phyloP scores from a whole-genome alignment of 257 asterid species.

The Solanum gandarillasii region DNA sequence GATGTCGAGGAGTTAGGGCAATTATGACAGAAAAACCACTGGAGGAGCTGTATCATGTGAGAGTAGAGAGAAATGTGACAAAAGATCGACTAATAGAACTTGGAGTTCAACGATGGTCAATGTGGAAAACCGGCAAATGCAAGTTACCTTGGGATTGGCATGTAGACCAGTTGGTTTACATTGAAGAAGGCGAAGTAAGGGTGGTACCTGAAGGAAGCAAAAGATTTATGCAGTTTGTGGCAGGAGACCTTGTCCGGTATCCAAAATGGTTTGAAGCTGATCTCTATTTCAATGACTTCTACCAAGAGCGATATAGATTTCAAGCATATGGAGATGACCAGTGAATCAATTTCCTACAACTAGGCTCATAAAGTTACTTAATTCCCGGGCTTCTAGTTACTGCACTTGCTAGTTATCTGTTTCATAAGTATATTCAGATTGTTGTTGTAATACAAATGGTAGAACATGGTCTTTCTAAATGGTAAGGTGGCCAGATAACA shows the following conservation, averaged over 20 bases:
- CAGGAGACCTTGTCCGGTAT: constrained; percentile 86
- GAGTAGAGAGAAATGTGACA: constrained; percentile 63
- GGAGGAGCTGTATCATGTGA: constrained; percentile 84
- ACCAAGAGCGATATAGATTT: constrained; percentile 81
- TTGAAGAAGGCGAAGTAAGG: constrained; percentile 96
- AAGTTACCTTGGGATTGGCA: constrained; percentile 98
- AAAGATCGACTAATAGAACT: constrained; percentile 58
- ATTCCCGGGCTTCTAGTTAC: neutral
- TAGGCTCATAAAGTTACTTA: neutral
- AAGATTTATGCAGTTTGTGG: constrained; percentile 62
- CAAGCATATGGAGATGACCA: constrained; percentile 84
- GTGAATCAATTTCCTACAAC: neutral
- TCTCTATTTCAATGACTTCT: constrained; percentile 74
- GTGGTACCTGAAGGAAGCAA: constrained; percentile 91
- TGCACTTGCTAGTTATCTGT: neutral
- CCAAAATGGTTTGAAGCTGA: constrained; percentile 99
- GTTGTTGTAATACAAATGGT: constrained; percentile 8
- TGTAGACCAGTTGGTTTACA: constrained; percentile 81
- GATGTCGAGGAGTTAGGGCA: constrained; percentile 22
- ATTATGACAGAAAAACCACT: constrained; percentile 59
- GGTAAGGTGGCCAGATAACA: neutral
- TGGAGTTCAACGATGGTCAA: constrained; percentile 66
- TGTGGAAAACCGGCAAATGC: constrained; percentile 91
- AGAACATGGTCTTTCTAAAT: neutral
- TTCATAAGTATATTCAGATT: neutral